phyloP scores from a whole-genome alignment of 108 stramenopile species.

The Conticribra guillardii region DNA sequence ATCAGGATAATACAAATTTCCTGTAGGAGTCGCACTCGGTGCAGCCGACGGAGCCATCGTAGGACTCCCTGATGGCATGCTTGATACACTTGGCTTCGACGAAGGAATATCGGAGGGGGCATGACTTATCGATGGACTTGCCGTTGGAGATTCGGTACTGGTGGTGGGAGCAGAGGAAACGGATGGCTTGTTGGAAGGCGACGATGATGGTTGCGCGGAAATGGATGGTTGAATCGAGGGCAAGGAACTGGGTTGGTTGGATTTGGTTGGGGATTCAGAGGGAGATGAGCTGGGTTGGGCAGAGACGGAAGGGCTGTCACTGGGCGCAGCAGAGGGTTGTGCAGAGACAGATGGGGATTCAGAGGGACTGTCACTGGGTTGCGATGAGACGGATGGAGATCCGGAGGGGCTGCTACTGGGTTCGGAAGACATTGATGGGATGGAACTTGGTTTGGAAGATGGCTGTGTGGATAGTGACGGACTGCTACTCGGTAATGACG shows the following conservation, averaged over 20 bases:
- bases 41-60: slow-evolving; percentile 3
- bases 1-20: slow-evolving; percentile 33
- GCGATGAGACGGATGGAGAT: background rate
- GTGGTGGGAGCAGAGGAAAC: background rate
- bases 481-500: no score
- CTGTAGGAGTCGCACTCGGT: slow-evolving; percentile 34
- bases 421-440: background rate
- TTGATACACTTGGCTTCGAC: background rate
- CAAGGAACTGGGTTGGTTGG: slow-evolving; percentile 8
- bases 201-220: slow-evolving; percentile 3
- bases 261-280: background rate
- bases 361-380: background rate
- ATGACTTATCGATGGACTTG: background rate
- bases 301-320: slow-evolving; percentile 1
- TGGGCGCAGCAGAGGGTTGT: background rate
- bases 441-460: no score
- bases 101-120: background rate
- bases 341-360: background rate
- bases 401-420: background rate
- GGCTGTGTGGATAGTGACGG: no score
- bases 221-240: no score
- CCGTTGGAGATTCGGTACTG: background rate
- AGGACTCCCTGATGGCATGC: background rate
- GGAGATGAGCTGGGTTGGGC: background rate
- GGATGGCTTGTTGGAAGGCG: slow-evolving; percentile 5